Base-by-base conservation (phyloP, 1,284 basidiomycete genomes). In the Cystobasidium slooffiae region DNA sequence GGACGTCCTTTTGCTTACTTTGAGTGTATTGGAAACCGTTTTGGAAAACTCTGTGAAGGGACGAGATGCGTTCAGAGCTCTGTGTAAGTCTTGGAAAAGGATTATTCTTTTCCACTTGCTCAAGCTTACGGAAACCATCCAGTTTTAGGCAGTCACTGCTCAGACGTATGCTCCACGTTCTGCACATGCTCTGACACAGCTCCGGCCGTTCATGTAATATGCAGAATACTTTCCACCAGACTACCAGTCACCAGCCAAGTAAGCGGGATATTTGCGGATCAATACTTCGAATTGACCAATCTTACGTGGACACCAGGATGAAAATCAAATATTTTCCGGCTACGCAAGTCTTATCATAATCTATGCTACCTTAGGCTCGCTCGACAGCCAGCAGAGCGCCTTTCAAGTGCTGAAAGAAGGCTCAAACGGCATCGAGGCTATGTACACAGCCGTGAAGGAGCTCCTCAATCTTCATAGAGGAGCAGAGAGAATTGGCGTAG, bases 281-380 rank as follows among this genome's bases (percentile, higher is more conserved):
- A 20, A 16, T 12, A 16, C 31, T 8, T 14, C 22, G 53, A 5
- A 37, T 3, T 10, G 20, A 67, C 22, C n/a, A 52, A 18, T 20
- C 49, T 53, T 3, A n/a, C 64, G 8, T 6, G 8, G 39, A 1
- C 39, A n/a, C 10, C 56, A 59, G 56, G 16, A 22, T 8, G 56
- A 41, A n/a, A 39, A 31, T 18, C 56, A 53, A 37, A 22, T 66
- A 8, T 24, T 66, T 14, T 22, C 49, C 39, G 64, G 64, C 39
- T 73, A 56, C 22, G 63, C 47, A n/a, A 53, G 61, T 10, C 63
- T 73, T 31, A 47, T 66, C 37, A 20, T 73, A 1, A 51, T 73
- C 18, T 73, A 73, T 41, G 61, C 51, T 6, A 65, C 22, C 18
- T 24, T 72, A 18, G 69, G 61, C 1, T 18, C 41, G 10, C 12